Evolutionary conservation across 495 filamentous ascomycete species (phyloP).

Genomic region (Barbatosphaeria neglecta): DNA sequence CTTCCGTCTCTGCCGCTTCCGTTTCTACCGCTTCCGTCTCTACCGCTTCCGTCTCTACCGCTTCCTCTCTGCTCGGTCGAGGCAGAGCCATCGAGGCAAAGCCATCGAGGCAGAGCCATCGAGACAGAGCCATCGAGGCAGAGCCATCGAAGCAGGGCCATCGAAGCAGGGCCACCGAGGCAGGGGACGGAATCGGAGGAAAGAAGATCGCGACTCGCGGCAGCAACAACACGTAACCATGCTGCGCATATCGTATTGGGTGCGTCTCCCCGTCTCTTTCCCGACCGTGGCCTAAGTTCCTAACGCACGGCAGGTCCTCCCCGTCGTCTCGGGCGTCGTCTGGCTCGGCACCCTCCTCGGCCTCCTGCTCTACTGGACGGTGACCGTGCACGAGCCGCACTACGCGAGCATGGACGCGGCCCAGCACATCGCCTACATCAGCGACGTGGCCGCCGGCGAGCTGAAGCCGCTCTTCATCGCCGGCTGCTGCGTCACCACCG

Average conservation of each 20-base stretch:
- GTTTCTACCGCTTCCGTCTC: too few species aligned
- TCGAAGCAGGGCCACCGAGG: too few species aligned
- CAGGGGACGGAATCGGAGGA: too few species aligned
- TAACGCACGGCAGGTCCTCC: slow-evolving; percentile 68
- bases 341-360: slow-evolving; percentile 60
- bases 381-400: slow-evolving; percentile 38
- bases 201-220: too few species aligned
- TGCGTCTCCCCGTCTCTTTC: slow-evolving; percentile 11
- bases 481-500: slow-evolving; percentile 64
- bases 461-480: slow-evolving; percentile 84
- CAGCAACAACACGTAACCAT: slow-evolving; percentile 6
- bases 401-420: slow-evolving; percentile 54
- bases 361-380: slow-evolving; percentile 51
- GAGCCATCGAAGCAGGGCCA: too few species aligned
- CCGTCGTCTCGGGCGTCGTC: slow-evolving; percentile 63
- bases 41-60: too few species aligned
- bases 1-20: not conserved
- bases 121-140: too few species aligned
- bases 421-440: slow-evolving; percentile 73
- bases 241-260: slow-evolving; percentile 42
- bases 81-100: too few species aligned
- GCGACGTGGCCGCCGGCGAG: slow-evolving; percentile 57
- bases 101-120: too few species aligned
- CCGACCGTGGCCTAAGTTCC: not conserved
- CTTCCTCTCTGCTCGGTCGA: too few species aligned